Base-by-base conservation (phyloP, 2,329 filamentous ascomycete genomes). In the Epicoccum sorghinum region DNA sequence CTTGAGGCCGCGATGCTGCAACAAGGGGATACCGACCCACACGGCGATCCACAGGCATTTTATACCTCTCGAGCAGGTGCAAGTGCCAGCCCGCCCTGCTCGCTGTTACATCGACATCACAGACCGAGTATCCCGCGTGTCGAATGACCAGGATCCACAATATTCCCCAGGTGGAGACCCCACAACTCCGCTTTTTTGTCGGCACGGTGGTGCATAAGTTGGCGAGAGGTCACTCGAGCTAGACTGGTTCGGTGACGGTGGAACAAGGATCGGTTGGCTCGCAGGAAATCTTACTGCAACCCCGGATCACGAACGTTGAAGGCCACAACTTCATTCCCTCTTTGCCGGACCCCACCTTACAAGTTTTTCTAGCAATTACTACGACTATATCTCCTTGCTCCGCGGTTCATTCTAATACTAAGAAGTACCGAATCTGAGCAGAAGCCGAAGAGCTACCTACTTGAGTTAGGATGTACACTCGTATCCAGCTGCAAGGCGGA, bases 151-250 rank as follows among this genome's bases (percentile, higher is more conserved):
- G 46, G 24, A 30, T 23, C 18, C 18, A 18, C 29, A 25, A 29
- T 38, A 41, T 24, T 45, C 37, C 56, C 64, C 56, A 53, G 57
- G 52, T 58, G 42, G 18, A 18, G 18, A 54, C 60, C 55, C 53
- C 58, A 63, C 53, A 13, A 52, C 52, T 54, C 50, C 55, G 30
- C 48, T 45, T 45, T 52, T 49, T 29, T 23, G 30, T 52, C 42
- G 24, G 38, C 39, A 18, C 18, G 18, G 18, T 18, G 18, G 18
- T 18, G 18, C 18, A 18, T 18, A 18, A 18, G 18, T 3, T 18
- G 18, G 18, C 18, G 18, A 18, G 18, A 18, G 18, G 18, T 18
- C 18, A 18, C 18, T 18, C 18, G 18, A 18, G 18, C 18, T 18
- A 18, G 18, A 18, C 18, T 18, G 18, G 18, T 18, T 18, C 18